Percentiles rank a stretch among this genome's conserved stretches.
Conservation (phyloP, 495 filamentous ascomycete genomes). For the Tuber brumale region DNA sequence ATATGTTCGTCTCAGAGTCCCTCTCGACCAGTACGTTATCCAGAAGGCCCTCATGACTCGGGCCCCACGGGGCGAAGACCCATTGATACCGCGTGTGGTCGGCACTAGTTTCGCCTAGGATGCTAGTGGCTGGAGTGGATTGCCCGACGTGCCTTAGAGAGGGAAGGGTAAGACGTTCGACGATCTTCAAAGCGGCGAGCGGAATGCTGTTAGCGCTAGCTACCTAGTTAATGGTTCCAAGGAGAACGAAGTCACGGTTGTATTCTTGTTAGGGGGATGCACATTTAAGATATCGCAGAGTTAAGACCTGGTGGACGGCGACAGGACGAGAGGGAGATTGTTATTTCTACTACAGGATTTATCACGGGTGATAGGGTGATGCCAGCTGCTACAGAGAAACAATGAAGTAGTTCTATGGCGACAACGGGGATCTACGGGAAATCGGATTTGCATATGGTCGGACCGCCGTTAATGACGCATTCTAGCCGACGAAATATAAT, state of each 20-base stretch:
- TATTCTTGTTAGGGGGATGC: conserved; percentile 91
- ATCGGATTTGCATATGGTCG: neutral
- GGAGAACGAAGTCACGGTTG: conserved; percentile 74
- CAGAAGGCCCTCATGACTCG: conserved; percentile 61
- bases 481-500: neutral
- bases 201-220: conserved; percentile 83
- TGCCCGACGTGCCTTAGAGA: conserved; percentile 81
- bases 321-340: conserved; percentile 74
- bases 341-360: conserved; percentile 87
- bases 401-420: neutral
- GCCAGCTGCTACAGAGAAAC: conserved; percentile 60
- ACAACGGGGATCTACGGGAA: neutral
- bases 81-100: conserved; percentile 8
- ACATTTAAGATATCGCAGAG: conserved; percentile 92
- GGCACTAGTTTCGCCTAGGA: conserved; percentile 46
- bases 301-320: conserved; percentile 80
- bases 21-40: conserved; percentile 87
- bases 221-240: conserved; percentile 70
- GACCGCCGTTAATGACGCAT: neutral
- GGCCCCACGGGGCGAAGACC: conserved; percentile 34
- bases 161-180: conserved; percentile 82
- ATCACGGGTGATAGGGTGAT: conserved; percentile 87
- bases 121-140: conserved; percentile 78
- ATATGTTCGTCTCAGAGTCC: conserved; percentile 87
- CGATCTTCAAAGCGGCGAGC: conserved; percentile 85